Evolutionary conservation across 2,329 filamentous ascomycete species (phyloP).

Genomic region (Sporothrix brunneoviolacea): DNA sequence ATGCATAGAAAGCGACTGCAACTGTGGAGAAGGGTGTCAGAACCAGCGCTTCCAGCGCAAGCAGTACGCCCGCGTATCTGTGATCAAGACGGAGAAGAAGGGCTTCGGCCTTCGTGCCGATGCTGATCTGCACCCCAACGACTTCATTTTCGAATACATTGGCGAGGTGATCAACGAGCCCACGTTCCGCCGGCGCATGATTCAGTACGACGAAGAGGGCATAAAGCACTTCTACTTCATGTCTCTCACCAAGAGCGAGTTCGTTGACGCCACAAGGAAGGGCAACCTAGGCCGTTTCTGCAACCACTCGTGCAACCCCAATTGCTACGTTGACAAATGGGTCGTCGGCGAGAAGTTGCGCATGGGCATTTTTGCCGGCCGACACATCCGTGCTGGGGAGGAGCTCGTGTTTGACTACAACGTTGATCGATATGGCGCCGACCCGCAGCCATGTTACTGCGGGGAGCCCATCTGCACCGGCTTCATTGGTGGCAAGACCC

Average conservation of each 20-base stretch:
- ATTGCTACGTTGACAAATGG: conserved; percentile 99
- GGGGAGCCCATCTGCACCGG: conserved; percentile 90
- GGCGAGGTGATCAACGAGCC: conserved; percentile 95
- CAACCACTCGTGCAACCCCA: conserved; percentile 98
- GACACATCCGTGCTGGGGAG: conserved; percentile 77
- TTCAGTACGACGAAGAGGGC: conserved; percentile 88
- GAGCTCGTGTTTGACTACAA: conserved; percentile 99
- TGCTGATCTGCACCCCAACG: conserved; percentile 66
- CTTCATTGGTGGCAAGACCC: conserved; percentile 95
- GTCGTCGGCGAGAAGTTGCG: conserved; percentile 93
- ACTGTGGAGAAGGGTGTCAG: conserved; percentile 80
- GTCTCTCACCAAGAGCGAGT: conserved; percentile 93
- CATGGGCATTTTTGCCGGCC: conserved; percentile 96
- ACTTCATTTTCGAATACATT: conserved; percentile 98
- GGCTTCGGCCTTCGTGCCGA: conserved; percentile 87
- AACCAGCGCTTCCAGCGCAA: conserved; percentile 92
- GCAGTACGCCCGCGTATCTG: conserved; percentile 83
- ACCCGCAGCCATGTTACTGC: conserved; percentile 96
- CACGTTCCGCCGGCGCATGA: conserved; percentile 81
- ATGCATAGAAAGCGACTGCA: conserved; percentile 74
- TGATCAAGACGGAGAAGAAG: conserved; percentile 98
- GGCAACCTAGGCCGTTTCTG: conserved; percentile 95
- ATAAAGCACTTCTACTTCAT: conserved; percentile 99
- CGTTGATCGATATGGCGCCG: conserved; percentile 93
- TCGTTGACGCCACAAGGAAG: conserved; percentile 94